A percentile compares a stretch with the other conserved stretches of the same genome.
Conservation (phyloP, 352 stramenopile species). For the Globisporangium paddicum region DNA sequence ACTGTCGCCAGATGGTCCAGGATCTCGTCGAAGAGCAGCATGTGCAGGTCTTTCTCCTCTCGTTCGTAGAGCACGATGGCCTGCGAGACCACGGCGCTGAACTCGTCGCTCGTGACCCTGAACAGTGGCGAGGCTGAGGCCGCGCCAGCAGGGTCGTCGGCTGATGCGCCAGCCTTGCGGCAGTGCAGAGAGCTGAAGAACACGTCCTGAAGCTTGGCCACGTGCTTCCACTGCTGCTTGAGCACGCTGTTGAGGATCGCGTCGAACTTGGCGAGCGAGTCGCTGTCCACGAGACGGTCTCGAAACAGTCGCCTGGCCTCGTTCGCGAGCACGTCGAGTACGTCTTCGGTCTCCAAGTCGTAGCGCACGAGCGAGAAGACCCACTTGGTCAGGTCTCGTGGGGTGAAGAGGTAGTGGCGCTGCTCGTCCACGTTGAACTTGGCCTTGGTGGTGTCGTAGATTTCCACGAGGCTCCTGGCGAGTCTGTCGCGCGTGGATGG, state of each 20-base stretch:
- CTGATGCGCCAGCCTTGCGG: constrained; percentile 19
- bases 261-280: constrained; percentile 81
- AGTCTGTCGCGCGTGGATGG: constrained; percentile 74
- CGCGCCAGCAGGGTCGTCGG: constrained; percentile 1
- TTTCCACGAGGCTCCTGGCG: constrained; percentile 84
- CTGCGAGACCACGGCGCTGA: constrained; percentile 78
- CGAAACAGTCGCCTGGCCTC: constrained; percentile 88
- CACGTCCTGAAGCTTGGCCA: constrained; percentile 64
- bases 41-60: constrained; percentile 92
- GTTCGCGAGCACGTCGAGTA: constrained; percentile 90
- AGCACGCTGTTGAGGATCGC: constrained; percentile 75
- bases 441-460: constrained; percentile 85
- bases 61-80: constrained; percentile 93
- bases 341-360: constrained; percentile 83
- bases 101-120: constrained; percentile 77
- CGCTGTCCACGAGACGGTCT: constrained; percentile 85
- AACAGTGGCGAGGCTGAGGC: constrained; percentile 32
- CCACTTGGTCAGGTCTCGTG: constrained; percentile 91
- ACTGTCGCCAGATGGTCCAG: constrained; percentile 89
- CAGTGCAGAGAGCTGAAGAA: constrained; percentile 86
- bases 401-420: constrained; percentile 94
- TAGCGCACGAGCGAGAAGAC: constrained; percentile 88
- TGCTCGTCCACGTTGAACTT: constrained; percentile 93
- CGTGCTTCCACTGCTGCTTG: constrained; percentile 84
- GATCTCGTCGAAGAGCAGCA: constrained; percentile 92